Conservation (phyloP, 345 rosid genomes). For the Dipteronia dyeriana region DNA sequence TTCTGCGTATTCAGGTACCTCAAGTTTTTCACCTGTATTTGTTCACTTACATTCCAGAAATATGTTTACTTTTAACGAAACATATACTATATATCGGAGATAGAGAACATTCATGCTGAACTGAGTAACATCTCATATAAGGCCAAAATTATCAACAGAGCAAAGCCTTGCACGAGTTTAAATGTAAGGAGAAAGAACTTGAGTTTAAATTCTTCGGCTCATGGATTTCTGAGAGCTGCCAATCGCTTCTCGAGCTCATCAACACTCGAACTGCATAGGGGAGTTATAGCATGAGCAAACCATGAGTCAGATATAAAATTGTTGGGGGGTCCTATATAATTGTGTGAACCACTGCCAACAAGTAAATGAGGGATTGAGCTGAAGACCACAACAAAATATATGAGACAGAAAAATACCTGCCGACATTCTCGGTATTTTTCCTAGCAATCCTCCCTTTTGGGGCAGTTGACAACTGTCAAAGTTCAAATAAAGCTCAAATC, state of each 20-base stretch:
- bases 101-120: background rate
- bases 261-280: conserved; percentile 60
- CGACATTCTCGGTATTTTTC: conserved; percentile 55
- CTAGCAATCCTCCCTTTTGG: conserved; percentile 79
- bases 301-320: background rate
- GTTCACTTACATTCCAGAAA: too few relatives aligned
- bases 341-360: background rate
- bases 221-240: conserved; percentile 81
- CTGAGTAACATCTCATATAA: conserved; percentile 1
- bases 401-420: conserved; percentile 54
- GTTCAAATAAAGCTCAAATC: conserved; percentile 16
- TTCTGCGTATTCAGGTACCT: too few relatives aligned
- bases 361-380: background rate
- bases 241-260: conserved; percentile 87
- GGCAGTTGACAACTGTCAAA: conserved; percentile 72
- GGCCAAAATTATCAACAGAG: conserved; percentile 17
- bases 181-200: background rate
- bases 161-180: background rate
- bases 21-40: too few relatives aligned
- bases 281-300: conserved; percentile 2
- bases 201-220: conserved; percentile 10
- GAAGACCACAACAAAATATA: too few relatives aligned
- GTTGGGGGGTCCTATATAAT: background rate
- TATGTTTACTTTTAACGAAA: too few relatives aligned
- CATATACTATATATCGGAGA: too few relatives aligned